A percentile compares a stretch with the other conserved stretches of the same genome.
Conservation (phyloP, 2,329 filamentous ascomycete species). For the Cladosporium cucumerinum region DNA sequence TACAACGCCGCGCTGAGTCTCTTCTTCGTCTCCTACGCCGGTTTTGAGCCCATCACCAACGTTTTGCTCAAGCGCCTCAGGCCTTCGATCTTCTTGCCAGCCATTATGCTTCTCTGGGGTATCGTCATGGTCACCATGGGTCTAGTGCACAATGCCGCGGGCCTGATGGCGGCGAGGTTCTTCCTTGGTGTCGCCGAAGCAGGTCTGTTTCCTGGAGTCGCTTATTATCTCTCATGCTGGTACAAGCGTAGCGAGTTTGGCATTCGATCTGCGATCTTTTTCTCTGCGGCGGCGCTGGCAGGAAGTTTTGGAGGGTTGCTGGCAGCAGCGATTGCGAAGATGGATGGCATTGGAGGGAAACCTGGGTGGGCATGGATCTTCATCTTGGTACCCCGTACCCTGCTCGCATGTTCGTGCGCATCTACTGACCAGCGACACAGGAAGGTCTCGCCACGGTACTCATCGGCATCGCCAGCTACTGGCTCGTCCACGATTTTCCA, state of each 20-base stretch:
- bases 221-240: constrained; percentile 81
- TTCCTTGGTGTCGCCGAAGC: constrained; percentile 34
- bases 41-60: constrained; percentile 77
- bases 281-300: constrained; percentile 74
- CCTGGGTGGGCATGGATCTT: constrained; percentile 24
- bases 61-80: constrained; percentile 70
- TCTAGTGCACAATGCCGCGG: constrained; percentile 28
- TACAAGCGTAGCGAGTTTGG: constrained; percentile 77
- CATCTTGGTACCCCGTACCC: background rate
- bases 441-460: constrained; percentile 67
- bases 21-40: constrained; percentile 82
- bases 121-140: constrained; percentile 26
- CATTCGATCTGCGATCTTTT: constrained; percentile 77
- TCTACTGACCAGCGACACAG: background rate
- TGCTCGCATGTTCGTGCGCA: background rate
- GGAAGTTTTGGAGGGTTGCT: constrained; percentile 74
- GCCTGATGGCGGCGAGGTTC: constrained; percentile 29
- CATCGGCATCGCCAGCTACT: constrained; percentile 66
- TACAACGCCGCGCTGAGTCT: constrained; percentile 77
- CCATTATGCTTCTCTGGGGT: constrained; percentile 72
- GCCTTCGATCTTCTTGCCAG: constrained; percentile 69
- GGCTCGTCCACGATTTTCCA: constrained; percentile 80
- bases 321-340: constrained; percentile 66
- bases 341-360: constrained; percentile 59
- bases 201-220: constrained; percentile 63